These are phyloP conservation scores for Pythium aquatile DNA, from an alignment of 352 stramenopile species.

Conservation along the genomic window DNA sequence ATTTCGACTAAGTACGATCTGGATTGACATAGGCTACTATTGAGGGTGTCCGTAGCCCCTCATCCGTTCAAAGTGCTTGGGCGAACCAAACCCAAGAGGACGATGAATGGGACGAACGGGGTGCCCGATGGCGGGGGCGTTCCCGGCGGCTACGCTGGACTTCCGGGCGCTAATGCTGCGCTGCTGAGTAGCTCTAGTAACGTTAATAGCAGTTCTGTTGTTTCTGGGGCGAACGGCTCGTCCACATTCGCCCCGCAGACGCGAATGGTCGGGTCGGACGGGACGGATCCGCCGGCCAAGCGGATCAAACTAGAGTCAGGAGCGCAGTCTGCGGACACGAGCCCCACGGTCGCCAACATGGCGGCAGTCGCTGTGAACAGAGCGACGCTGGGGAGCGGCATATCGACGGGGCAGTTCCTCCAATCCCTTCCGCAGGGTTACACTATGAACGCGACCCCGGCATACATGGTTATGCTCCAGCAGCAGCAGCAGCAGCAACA, in stretches of 20 bases:
- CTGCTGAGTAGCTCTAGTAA: slow-evolving; percentile 24
- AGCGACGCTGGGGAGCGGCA: slow-evolving; percentile 19
- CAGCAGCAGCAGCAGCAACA: slow-evolving; percentile 14
- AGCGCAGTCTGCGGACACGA: not conserved
- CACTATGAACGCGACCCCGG: slow-evolving; percentile 20
- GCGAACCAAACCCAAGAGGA: not conserved
- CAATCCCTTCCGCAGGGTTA: slow-evolving; percentile 35
- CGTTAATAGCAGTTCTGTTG: slow-evolving; percentile 20
- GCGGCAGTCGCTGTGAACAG: slow-evolving; percentile 29
- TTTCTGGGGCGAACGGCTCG: not conserved
- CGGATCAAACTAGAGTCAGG: slow-evolving; percentile 32
- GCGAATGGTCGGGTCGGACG: not conserved
- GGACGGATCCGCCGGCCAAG: slow-evolving; percentile 27
- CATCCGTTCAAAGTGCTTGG: not conserved
- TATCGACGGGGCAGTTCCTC: slow-evolving; percentile 35
- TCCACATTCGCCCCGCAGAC: not conserved
- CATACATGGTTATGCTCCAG: slow-evolving; percentile 30
- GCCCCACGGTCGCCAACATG: slow-evolving; percentile 18
- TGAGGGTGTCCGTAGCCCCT: not conserved
- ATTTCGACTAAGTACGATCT: not conserved
- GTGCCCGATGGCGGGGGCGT: slow-evolving; percentile 7
- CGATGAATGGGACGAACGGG: slow-evolving; percentile 9
- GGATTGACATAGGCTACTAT: not conserved
- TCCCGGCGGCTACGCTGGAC: slow-evolving; percentile 12
- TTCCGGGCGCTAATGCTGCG: slow-evolving; percentile 3